Conservation (phyloP, 2,329 filamentous ascomycete species). For the Calonectria hawksworthii region DNA sequence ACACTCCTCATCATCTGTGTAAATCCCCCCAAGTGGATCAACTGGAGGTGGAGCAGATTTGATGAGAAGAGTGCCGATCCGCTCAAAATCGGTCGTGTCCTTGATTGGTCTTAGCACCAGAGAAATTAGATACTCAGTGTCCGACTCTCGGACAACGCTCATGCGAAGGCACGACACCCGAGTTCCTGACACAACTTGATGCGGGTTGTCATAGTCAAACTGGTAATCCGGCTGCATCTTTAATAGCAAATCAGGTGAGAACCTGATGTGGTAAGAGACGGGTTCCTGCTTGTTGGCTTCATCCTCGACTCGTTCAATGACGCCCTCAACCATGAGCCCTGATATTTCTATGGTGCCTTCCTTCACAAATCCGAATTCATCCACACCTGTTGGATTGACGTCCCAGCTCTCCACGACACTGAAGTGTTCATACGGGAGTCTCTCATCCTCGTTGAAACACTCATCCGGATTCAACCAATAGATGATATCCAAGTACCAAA, state of each 20-base stretch:
- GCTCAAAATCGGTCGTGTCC: not conserved
- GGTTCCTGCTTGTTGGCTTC: not conserved
- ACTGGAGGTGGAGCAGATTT: not conserved
- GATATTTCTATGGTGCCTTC: not conserved
- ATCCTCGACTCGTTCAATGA: constrained; percentile 1
- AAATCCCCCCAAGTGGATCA: not conserved
- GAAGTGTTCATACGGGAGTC: constrained; percentile 11
- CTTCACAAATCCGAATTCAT: constrained; percentile 16
- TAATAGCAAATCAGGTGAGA: not conserved
- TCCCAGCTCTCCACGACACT: constrained; percentile 14
- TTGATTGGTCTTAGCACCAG: not conserved
- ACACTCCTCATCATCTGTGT: not conserved
- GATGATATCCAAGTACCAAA: constrained; percentile 19
- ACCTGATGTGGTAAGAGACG: not conserved
- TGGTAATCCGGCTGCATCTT: not conserved
- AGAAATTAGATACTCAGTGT: not conserved
- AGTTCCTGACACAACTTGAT: not conserved
- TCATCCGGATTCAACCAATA: constrained; percentile 10
- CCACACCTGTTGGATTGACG: constrained; percentile 11
- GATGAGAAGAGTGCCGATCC: not conserved
- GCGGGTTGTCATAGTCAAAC: not conserved
- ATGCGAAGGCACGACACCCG: not conserved
- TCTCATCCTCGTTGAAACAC: constrained; percentile 10
- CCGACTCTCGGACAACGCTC: not conserved
- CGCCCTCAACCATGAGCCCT: constrained; percentile 6